Evolutionary conservation across 2,329 filamentous ascomycete genomes (phyloP).

Genomic region (Helminthosporium solani): DNA sequence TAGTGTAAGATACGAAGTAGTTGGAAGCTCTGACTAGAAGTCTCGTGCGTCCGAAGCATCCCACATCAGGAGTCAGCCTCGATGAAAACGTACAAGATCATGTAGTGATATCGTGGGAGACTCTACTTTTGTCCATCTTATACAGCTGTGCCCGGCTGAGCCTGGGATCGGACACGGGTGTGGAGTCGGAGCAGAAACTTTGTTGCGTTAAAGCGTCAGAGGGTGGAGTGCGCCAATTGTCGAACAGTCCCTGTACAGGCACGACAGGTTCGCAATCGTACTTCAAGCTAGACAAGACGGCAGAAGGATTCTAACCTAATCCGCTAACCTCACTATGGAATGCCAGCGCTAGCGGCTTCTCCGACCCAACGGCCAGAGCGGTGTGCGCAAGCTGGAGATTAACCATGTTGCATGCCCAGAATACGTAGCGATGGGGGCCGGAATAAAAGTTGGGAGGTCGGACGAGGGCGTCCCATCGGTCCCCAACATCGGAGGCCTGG

Average conservation of each 20-base stretch:
- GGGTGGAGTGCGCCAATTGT: too few relatives aligned
- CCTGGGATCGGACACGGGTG: too few relatives aligned
- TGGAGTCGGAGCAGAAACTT: too few relatives aligned
- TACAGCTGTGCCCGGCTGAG: too few relatives aligned
- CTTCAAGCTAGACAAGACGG: not conserved
- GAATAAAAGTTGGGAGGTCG: not conserved
- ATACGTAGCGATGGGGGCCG: not conserved
- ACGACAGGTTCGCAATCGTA: too few relatives aligned
- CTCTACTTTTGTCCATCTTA: not conserved
- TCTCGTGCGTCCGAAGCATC: not conserved
- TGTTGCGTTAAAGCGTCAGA: too few relatives aligned
- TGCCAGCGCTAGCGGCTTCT: not conserved
- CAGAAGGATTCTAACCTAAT: not conserved
- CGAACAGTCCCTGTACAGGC: too few relatives aligned
- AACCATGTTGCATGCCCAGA: not conserved
- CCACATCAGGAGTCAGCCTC: not conserved
- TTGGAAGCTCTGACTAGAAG: not conserved
- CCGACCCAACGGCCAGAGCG: not conserved
- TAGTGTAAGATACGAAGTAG: slow-evolving; percentile 9
- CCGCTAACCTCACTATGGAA: not conserved
- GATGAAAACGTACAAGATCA: not conserved
- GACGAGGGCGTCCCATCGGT: too few relatives aligned
- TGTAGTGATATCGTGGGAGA: slow-evolving; percentile 1
- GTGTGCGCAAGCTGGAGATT: not conserved
- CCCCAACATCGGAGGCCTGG: too few relatives aligned